Conservation (phyloP, 331 rosid genomes). For the Acacia concinna region DNA sequence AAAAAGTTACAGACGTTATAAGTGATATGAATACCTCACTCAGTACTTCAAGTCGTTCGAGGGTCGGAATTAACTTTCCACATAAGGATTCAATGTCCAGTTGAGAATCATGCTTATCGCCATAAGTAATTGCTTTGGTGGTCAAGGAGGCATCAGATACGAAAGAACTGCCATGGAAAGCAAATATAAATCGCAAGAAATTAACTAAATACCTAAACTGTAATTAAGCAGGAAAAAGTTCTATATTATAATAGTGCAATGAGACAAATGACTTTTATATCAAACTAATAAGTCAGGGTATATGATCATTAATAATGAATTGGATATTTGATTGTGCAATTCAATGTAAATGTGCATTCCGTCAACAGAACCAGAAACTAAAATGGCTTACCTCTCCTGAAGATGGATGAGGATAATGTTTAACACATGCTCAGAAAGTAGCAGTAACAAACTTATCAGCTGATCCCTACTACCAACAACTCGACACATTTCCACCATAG, state of each 20-base stretch:
- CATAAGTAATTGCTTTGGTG: slow-evolving; percentile 50
- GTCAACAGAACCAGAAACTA: slow-evolving; percentile 15
- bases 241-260: neutral
- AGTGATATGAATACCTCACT: slow-evolving; percentile 61
- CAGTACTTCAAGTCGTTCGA: slow-evolving; percentile 79
- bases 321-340: neutral
- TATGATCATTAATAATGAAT: neutral
- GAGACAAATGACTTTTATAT: neutral
- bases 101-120: slow-evolving; percentile 46
- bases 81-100: slow-evolving; percentile 57
- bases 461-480: slow-evolving; percentile 75
- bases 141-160: slow-evolving; percentile 42
- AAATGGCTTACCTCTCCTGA: slow-evolving; percentile 64
- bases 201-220: neutral
- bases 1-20: neutral
- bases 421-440: slow-evolving; percentile 73
- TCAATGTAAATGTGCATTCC: slow-evolving; percentile 13
- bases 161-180: slow-evolving; percentile 48
- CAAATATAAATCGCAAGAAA: slow-evolving; percentile 24
- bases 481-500: slow-evolving; percentile 94
- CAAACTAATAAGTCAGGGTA: neutral
- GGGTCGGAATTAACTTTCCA: slow-evolving; percentile 61
- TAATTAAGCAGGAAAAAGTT: neutral
- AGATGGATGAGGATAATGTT: slow-evolving; percentile 79
- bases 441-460: slow-evolving; percentile 65